Percentiles rank a stretch among this genome's conserved stretches.
phyloP scores from a whole-genome alignment of 2,329 filamentous ascomycete genomes.

The Hansfordia pulvinata region DNA sequence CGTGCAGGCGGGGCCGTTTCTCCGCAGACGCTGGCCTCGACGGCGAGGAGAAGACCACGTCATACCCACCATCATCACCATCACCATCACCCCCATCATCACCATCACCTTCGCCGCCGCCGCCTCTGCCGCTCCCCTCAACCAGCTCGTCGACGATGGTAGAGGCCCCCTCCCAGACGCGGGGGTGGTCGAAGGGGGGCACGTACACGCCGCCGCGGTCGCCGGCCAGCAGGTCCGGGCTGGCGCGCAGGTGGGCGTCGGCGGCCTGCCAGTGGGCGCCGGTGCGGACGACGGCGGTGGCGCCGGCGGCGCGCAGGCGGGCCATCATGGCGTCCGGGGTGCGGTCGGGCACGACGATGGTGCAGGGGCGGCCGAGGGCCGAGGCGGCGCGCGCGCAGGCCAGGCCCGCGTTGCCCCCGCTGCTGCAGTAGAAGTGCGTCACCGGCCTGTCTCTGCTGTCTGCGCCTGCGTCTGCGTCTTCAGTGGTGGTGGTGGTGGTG shows the following conservation, averaged over 20 bases:
- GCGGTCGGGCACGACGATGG: slow-evolving; percentile 58
- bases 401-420: slow-evolving; percentile 74
- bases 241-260: slow-evolving; percentile 48
- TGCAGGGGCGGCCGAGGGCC: slow-evolving; percentile 50
- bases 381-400: slow-evolving; percentile 64
- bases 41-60: too few relatives aligned
- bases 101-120: slow-evolving; percentile 5
- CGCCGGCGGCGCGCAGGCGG: slow-evolving; percentile 56
- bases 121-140: slow-evolving; percentile 17
- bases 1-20: slow-evolving; percentile 34
- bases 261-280: slow-evolving; percentile 59
- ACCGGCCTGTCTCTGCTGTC: too few relatives aligned
- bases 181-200: slow-evolving; percentile 55
- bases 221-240: slow-evolving; percentile 38
- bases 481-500: slow-evolving; percentile 11
- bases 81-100: too few relatives aligned
- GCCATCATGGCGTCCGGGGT: slow-evolving; percentile 58
- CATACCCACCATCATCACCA: too few relatives aligned
- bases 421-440: slow-evolving; percentile 69
- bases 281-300: slow-evolving; percentile 52
- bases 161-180: slow-evolving; percentile 53
- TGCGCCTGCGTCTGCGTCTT: background rate
- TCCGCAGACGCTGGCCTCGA: too few relatives aligned
- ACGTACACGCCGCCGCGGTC: slow-evolving; percentile 46
- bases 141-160: slow-evolving; percentile 40